Conservation (phyloP, 108 stramenopile species). For the Chaetoceros muelleri region DNA sequence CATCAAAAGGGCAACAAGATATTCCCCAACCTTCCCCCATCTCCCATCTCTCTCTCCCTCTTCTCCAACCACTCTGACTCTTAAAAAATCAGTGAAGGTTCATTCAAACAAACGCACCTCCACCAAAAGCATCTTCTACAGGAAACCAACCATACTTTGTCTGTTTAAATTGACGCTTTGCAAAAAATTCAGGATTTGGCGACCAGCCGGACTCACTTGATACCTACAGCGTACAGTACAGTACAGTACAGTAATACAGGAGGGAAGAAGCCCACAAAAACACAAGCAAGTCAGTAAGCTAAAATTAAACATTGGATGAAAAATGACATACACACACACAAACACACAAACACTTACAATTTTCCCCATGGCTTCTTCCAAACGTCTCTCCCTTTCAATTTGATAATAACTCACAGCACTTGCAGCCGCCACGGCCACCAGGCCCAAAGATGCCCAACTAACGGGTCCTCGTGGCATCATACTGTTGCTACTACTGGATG, state of each 20-base stretch:
- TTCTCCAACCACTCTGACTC: no score
- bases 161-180: constrained; percentile 63
- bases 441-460: constrained; percentile 67
- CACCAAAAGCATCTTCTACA: constrained; percentile 76
- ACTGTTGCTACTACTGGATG: constrained; percentile 5
- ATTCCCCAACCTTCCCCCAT: no score
- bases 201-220: constrained; percentile 78
- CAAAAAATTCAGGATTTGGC: constrained; percentile 77
- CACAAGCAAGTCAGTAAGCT: background rate
- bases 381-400: constrained; percentile 75
- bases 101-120: constrained; percentile 48
- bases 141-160: constrained; percentile 83
- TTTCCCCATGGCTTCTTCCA: constrained; percentile 84
- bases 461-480: constrained; percentile 48
- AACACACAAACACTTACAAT: constrained; percentile 36
- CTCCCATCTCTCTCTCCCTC: no score
- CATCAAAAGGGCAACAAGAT: no score
- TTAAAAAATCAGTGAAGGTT: constrained; percentile 5
- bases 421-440: constrained; percentile 70
- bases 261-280: constrained; percentile 1
- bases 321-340: constrained; percentile 1
- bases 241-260: background rate
- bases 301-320: constrained; percentile 1
- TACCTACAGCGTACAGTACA: constrained; percentile 15
- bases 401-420: constrained; percentile 76